Conservation (phyloP, 129 eudicot species). For the Erigeron canadensis region DNA sequence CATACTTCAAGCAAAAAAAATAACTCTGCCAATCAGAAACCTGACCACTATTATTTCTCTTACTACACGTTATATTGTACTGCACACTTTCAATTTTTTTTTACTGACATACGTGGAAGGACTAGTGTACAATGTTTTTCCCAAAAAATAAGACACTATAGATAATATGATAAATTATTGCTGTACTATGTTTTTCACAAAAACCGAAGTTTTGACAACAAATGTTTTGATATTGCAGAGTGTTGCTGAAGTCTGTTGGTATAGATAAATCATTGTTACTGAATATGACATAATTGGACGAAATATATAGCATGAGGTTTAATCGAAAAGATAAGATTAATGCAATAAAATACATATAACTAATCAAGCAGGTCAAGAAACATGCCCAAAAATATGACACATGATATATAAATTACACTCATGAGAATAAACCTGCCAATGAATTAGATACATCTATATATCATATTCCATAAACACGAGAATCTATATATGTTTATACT, state of each 20-base stretch:
- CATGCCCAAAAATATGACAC: no score
- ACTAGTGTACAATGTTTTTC: conserved; percentile 11
- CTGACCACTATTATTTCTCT: conserved; percentile 35
- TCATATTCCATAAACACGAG: background rate
- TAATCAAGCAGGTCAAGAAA: no score
- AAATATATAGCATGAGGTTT: no score
- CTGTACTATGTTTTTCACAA: background rate
- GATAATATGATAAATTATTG: background rate
- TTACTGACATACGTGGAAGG: conserved; percentile 27
- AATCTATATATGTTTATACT: background rate
- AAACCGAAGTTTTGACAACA: background rate
- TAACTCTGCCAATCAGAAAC: conserved; percentile 28
- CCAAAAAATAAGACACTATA: background rate
- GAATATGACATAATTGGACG: no score
- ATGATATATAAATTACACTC: no score
- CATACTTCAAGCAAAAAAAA: conserved; percentile 36
- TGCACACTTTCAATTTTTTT: conserved; percentile 14
- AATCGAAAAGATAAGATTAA: background rate
- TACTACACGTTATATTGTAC: conserved; percentile 35
- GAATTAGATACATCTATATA: no score
- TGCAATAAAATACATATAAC: no score
- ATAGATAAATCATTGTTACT: background rate
- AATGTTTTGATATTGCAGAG: no score
- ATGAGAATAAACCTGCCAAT: no score
- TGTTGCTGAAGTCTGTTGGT: no score